Evolutionary conservation across 1,284 basidiomycete genomes (phyloP), one percentile per base, ranked within the genome.

Genomic region (Clitocybe nebularis): DNA sequence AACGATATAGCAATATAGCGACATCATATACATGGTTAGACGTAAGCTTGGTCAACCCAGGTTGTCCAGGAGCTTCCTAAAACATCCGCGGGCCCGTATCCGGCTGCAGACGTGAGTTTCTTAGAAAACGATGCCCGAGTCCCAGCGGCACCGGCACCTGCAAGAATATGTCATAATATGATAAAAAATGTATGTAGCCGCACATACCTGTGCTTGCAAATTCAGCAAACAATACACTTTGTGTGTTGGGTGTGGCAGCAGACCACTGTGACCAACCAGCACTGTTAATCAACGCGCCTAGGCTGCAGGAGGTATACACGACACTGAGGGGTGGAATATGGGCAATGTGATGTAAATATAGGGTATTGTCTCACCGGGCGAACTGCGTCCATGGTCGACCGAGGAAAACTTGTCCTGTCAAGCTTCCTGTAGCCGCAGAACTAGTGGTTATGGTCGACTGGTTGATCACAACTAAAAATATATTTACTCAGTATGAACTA

Each of bases 301-400:
- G 39, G 22, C 13, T 41, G 45, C 44, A 56, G 19, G 44, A 50
- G 7, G 47, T 52, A 29, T 44, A 57, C 3, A 44, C 46, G 21
- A 50, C 54, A 14, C 49, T 50, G 24, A 20, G 25, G 25, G n/a
- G n/a, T 26, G n/a, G n/a, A 26, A 26, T 8, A 26, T 26, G n/a
- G 25, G 7, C 25, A 20, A 17, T 17, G 32, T 7, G 4, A 22
- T 41, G 3, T 26, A 10, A 8, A 19, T 3, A 17, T 3, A 33
- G n/a, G 22, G 14, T 13, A 13, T 20, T 7, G 1, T 10, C 45
- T n/a, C 33, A 50, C 37, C 37, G 43, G 16, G 45, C 54, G 34
- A 47, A 52, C 47, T 58, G 52, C 10, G 47, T 50, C 60, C 61
- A 64, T 2, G 62, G 61, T n/a, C 62, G 54, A 11, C 61, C 62